Evolutionary conservation across 495 filamentous ascomycete genomes (phyloP), one percentile per base, ranked within the genome.

Genomic region (Recurvomyces mirabilis): DNA sequence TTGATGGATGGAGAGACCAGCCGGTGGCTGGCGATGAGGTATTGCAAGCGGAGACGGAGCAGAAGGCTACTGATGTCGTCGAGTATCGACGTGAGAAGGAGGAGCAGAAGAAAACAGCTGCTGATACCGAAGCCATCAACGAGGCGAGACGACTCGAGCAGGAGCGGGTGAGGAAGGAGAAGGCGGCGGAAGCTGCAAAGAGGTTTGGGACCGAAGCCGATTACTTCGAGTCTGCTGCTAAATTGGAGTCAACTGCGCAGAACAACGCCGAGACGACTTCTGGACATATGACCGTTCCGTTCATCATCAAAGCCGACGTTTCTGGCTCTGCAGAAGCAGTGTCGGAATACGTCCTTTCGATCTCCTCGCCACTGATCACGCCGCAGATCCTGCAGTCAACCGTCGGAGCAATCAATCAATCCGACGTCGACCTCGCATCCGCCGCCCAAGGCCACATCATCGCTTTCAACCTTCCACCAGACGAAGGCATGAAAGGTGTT

Each of bases 1-100:
- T 99, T 36, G 79, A 93, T 46, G 93, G 93, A 3, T 99, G 93
- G 93, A 78, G 78, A 51, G 87, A 93, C 39, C 82, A 89, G 33
- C 88, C 93, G 0, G 66, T 68, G n/a, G 93, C 93, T 12, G 93
- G 93, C 22, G 82, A 91, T 53, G 75, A 87, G 63, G 78, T 94
- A 9, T 66, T 99, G 1, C 83, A 96, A 61, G 83, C 88, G 0
- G 66, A 69, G 0, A 71, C 73, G 49, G 91, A 99, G 60, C 74
- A 78, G 40, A 78, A 72, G 50, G 93, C 89, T 18, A 87, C 86
- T 56, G 65, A 68, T 0, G 91, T 87, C n/a, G 74, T 88, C 2
- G 74, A 79, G 2, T 87, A 83, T 54, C 79, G 93, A 13, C 54
- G 71, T 15, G 80, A 85, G 33, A 70, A 67, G 25, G 62, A 64